These are phyloP conservation scores for Berkeleyomyces basicola DNA, from an alignment of 2,329 filamentous ascomycete genomes.

Conservation along the genomic window DNA sequence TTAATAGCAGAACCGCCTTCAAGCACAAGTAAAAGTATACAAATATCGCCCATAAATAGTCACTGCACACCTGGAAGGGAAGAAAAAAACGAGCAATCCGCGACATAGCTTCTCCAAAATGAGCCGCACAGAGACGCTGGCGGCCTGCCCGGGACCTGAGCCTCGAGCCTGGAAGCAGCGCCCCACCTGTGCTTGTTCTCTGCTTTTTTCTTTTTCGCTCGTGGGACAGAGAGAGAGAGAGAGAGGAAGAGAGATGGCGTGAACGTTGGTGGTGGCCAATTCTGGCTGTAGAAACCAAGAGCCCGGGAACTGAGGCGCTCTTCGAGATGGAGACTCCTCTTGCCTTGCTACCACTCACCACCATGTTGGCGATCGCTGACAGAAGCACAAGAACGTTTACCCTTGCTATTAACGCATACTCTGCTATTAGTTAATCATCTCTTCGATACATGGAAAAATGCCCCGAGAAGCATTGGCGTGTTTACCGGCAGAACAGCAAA, in stretches of 20 bases:
- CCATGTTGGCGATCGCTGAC: not conserved
- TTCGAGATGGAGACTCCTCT: too few relatives aligned
- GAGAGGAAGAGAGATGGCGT: too few relatives aligned
- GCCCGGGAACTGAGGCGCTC: too few relatives aligned
- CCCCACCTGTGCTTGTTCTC: too few relatives aligned
- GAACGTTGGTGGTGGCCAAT: too few relatives aligned
- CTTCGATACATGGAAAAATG: not conserved
- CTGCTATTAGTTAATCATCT: not conserved
- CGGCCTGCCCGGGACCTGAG: not conserved
- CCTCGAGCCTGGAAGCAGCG: too few relatives aligned
- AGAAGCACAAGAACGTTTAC: not conserved
- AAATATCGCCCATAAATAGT: not conserved
- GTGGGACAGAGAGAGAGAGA: too few relatives aligned
- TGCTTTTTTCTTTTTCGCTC: too few relatives aligned
- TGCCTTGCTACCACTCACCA: not conserved
- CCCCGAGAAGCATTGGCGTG: not conserved
- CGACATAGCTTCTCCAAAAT: not conserved
- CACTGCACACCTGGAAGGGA: not conserved
- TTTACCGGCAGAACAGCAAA: not conserved
- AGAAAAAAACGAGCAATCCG: not conserved
- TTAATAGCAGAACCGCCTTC: not conserved
- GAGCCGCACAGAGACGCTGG: not conserved
- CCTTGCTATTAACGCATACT: not conserved
- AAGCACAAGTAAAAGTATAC: not conserved
- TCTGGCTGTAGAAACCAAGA: too few relatives aligned